Evolutionary conservation across 2,329 filamentous ascomycete genomes (phyloP).

Genomic region (Zasmidium cellare): DNA sequence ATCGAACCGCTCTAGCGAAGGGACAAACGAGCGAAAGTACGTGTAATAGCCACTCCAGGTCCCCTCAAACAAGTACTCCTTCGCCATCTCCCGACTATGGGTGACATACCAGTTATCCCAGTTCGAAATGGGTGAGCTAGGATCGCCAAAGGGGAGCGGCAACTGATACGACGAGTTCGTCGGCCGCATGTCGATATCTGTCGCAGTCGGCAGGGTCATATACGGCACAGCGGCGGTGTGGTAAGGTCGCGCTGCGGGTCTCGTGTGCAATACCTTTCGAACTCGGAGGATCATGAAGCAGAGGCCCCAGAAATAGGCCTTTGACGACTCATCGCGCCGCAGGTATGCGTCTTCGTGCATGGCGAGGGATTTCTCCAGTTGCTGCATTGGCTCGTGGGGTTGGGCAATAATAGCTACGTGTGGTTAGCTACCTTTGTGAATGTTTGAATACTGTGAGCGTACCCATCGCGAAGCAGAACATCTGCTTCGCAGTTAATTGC

Average conservation of each 20-base stretch:
- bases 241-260: slow-evolving; percentile 6
- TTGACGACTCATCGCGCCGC: not conserved
- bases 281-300: slow-evolving; percentile 7
- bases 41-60: slow-evolving; percentile 14
- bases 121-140: not conserved
- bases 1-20: slow-evolving; percentile 4
- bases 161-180: slow-evolving; percentile 1
- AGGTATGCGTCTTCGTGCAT: not conserved
- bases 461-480: slow-evolving; percentile 10
- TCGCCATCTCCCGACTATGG: slow-evolving; percentile 2
- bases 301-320: slow-evolving; percentile 5
- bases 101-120: slow-evolving; percentile 9
- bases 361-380: not conserved
- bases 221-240: slow-evolving; percentile 9
- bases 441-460: not conserved
- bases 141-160: slow-evolving; percentile 4
- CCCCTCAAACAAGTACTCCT: slow-evolving; percentile 8
- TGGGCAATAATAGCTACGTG: slow-evolving; percentile 3
- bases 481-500: not conserved
- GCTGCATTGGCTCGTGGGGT: not conserved
- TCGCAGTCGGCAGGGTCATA: not conserved
- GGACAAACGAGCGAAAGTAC: slow-evolving; percentile 6
- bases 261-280: not conserved
- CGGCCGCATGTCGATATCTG: slow-evolving; percentile 3
- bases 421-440: too few species aligned